These are phyloP conservation scores for Evansstolkia leycettana DNA, from an alignment of 495 filamentous ascomycete species.

Conservation along the genomic window DNA sequence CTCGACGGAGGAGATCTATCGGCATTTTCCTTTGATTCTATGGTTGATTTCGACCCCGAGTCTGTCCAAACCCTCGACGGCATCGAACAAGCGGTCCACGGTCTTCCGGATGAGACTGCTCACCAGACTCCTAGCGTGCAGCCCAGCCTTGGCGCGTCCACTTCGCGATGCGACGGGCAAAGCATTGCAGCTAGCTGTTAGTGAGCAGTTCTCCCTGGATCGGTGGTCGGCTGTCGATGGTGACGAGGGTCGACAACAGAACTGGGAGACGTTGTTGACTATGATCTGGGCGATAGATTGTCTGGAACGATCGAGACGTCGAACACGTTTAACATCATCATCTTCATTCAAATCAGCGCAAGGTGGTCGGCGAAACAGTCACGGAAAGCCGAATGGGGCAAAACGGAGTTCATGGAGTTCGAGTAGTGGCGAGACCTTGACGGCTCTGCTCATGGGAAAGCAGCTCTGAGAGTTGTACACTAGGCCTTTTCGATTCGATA, in stretches of 20 bases:
- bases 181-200: slow-evolving; percentile 60
- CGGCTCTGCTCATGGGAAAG: slow-evolving; percentile 26
- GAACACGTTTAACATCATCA: slow-evolving; percentile 6
- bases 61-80: slow-evolving; percentile 35
- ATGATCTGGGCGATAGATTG: slow-evolving; percentile 35
- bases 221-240: slow-evolving; percentile 18
- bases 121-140: slow-evolving; percentile 59
- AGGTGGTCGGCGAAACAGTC: slow-evolving; percentile 24
- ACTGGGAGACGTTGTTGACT: slow-evolving; percentile 35
- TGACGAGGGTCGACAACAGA: slow-evolving; percentile 22
- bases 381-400: slow-evolving; percentile 18
- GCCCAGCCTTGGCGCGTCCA: slow-evolving; percentile 84
- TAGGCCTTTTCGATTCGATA: too few species aligned
- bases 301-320: slow-evolving; percentile 20
- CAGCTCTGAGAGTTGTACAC: slow-evolving; percentile 13
- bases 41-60: slow-evolving; percentile 69
- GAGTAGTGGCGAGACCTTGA: slow-evolving; percentile 16
- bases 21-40: slow-evolving; percentile 70
- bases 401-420: slow-evolving; percentile 34
- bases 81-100: slow-evolving; percentile 32
- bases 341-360: slow-evolving; percentile 11
- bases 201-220: slow-evolving; percentile 22
- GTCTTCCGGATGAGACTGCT: slow-evolving; percentile 45
- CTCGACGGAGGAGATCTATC: slow-evolving; percentile 41
- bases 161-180: slow-evolving; percentile 81